These are phyloP conservation scores for Tillandsia fasciculata DNA, from an alignment of 176 grass and related monocot genomes.

Conservation along the genomic window DNA sequence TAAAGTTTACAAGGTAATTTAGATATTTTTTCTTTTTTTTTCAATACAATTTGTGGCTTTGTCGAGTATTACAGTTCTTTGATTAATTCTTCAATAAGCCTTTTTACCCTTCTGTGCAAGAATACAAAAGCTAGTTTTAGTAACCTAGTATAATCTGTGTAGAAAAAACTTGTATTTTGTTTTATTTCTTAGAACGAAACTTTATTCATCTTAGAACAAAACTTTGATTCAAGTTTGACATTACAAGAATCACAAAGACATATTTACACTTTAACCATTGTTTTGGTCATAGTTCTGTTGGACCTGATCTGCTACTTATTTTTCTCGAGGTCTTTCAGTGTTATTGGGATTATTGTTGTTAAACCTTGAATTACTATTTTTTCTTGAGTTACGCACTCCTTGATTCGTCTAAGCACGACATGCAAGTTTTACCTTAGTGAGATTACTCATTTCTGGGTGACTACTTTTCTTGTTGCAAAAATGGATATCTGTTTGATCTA, in stretches of 20 bases:
- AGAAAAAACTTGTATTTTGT: background rate
- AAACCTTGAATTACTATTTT: background rate
- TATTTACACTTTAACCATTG: background rate
- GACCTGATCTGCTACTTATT: background rate
- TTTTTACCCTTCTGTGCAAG: too few relatives aligned
- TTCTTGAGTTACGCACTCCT: background rate
- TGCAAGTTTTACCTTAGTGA: background rate
- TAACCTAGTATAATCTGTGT: background rate
- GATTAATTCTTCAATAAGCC: background rate
- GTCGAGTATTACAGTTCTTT: background rate
- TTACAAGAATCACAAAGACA: background rate
- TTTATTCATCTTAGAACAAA: background rate
- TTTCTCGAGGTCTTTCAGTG: background rate
- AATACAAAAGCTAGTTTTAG: background rate
- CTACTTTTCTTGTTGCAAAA: background rate
- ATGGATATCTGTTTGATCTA: constrained; percentile 4
- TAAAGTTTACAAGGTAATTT: constrained; percentile 78
- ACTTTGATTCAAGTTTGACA: background rate
- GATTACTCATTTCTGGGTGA: background rate
- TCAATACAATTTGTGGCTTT: background rate
- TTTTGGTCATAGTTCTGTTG: background rate
- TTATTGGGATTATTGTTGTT: background rate
- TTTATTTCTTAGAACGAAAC: background rate
- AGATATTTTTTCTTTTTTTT: background rate
- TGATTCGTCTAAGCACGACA: background rate